A percentile compares a stretch with the other conserved stretches of the same genome.
Evolutionary conservation across 768 basidiomycete species (phyloP).

Genomic region (Phaffia australis): DNA sequence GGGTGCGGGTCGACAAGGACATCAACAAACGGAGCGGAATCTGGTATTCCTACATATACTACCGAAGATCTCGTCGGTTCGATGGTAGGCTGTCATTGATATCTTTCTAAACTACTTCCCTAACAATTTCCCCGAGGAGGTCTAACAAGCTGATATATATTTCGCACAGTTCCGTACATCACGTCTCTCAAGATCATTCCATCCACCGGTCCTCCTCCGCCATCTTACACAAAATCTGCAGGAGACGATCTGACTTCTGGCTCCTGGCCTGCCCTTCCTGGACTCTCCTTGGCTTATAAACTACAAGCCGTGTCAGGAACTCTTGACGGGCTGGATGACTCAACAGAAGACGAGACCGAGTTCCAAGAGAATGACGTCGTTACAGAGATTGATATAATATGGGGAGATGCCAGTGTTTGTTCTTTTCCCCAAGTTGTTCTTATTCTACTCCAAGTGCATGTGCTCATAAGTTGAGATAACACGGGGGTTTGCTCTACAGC

Average conservation of each 20-base stretch:
- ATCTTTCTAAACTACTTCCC: background rate
- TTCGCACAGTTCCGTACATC: slow-evolving; percentile 60
- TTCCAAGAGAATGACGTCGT: slow-evolving; percentile 46
- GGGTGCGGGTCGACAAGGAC: slow-evolving; percentile 79
- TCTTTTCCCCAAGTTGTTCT: background rate
- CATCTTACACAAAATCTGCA: background rate
- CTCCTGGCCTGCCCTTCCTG: slow-evolving; percentile 12
- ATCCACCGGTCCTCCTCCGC: background rate
- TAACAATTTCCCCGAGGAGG: background rate
- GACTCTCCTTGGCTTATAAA: slow-evolving; percentile 15
- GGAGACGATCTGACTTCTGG: slow-evolving; percentile 21
- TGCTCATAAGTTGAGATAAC: too few relatives aligned
- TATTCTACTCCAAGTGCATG: too few relatives aligned
- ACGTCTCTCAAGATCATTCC: slow-evolving; percentile 56
- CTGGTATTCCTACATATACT: slow-evolving; percentile 62
- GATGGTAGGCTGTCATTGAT: slow-evolving; percentile 25
- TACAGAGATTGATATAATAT: slow-evolving; percentile 85
- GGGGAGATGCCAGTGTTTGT: slow-evolving; percentile 53
- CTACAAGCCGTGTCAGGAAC: background rate
- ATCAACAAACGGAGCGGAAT: slow-evolving; percentile 53
- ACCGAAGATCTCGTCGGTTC: slow-evolving; percentile 54
- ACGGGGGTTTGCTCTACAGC: slow-evolving; percentile 34
- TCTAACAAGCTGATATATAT: background rate
- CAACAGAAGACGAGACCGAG: slow-evolving; percentile 21
- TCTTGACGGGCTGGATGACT: background rate